Evolutionary conservation across 73 alveolate species (phyloP).

Genomic region (Blepharisma stoltei): DNA sequence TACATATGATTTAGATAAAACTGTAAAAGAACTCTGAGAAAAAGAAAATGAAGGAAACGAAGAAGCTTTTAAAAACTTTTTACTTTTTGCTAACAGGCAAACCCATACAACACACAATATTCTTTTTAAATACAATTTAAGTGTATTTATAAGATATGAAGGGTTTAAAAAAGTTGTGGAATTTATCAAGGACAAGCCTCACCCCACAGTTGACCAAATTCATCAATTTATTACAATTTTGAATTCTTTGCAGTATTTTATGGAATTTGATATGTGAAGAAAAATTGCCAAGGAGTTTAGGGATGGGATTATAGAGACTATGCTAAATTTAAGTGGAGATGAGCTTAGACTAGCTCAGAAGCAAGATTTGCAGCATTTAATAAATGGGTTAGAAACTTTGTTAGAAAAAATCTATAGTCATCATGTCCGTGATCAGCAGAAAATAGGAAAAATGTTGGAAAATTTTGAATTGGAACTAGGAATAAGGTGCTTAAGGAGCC

Average conservation of each 20-base stretch:
- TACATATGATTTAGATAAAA: too few species aligned
- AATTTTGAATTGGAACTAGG: constrained; percentile 51
- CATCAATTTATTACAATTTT: too few species aligned
- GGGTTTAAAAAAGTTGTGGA: too few species aligned
- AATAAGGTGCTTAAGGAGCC: constrained; percentile 37
- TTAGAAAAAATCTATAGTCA: not conserved
- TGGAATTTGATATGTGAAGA: not conserved
- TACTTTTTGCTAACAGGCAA: too few species aligned
- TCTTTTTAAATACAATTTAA: too few species aligned
- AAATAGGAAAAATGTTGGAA: constrained; percentile 37
- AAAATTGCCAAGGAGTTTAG: not conserved
- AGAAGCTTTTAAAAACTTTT: too few species aligned
- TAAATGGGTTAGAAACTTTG: not conserved
- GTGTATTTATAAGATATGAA: too few species aligned
- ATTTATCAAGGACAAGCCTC: too few species aligned
- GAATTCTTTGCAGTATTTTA: not conserved
- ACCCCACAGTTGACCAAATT: too few species aligned
- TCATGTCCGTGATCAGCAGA: constrained; percentile 13
- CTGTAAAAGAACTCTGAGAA: too few species aligned
- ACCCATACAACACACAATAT: too few species aligned
- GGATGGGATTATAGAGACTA: not conserved
- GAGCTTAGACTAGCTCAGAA: not conserved
- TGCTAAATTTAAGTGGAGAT: not conserved
- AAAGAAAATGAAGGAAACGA: too few species aligned
- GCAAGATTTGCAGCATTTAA: not conserved